phyloP scores from a whole-genome alignment of 2,329 filamentous ascomycete genomes.

The Aureobasidium mangrovei region DNA sequence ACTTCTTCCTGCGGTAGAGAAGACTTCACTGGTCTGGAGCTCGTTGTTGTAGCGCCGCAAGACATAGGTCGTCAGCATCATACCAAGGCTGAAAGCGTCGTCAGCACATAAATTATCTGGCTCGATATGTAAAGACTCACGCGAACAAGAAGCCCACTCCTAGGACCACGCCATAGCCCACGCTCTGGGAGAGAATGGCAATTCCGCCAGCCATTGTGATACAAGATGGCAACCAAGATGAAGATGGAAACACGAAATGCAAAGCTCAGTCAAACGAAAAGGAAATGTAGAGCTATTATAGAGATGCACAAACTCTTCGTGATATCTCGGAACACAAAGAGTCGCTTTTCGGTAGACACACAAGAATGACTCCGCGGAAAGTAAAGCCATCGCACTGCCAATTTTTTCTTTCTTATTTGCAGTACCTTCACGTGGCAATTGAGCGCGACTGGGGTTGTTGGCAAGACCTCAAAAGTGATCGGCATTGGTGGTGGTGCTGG shows the following conservation, averaged over 20 bases:
- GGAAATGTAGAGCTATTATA: background rate
- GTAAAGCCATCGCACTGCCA: background rate
- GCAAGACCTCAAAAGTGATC: background rate
- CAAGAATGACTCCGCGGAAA: background rate
- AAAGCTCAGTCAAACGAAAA: background rate
- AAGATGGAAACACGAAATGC: background rate
- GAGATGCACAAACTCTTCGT: background rate
- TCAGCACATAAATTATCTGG: slow-evolving; percentile 15
- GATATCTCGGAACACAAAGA: background rate
- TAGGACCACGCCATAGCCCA: slow-evolving; percentile 70
- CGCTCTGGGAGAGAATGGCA: slow-evolving; percentile 46
- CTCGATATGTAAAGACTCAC: slow-evolving; percentile 23
- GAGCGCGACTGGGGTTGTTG: background rate
- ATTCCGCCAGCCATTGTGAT: background rate
- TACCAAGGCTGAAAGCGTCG: slow-evolving; percentile 43
- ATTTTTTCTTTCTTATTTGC: background rate
- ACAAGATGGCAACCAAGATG: background rate
- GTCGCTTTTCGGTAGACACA: too few relatives aligned
- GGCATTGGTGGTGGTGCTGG: background rate
- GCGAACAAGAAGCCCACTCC: slow-evolving; percentile 68
- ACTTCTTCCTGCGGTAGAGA: slow-evolving; percentile 77
- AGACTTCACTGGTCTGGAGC: slow-evolving; percentile 85
- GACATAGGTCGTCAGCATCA: slow-evolving; percentile 65
- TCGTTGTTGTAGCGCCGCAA: slow-evolving; percentile 65
- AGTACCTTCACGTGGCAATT: background rate